phyloP scores from a whole-genome alignment of 2,329 filamentous ascomycete genomes.

The Colletotrichum truncatum region DNA sequence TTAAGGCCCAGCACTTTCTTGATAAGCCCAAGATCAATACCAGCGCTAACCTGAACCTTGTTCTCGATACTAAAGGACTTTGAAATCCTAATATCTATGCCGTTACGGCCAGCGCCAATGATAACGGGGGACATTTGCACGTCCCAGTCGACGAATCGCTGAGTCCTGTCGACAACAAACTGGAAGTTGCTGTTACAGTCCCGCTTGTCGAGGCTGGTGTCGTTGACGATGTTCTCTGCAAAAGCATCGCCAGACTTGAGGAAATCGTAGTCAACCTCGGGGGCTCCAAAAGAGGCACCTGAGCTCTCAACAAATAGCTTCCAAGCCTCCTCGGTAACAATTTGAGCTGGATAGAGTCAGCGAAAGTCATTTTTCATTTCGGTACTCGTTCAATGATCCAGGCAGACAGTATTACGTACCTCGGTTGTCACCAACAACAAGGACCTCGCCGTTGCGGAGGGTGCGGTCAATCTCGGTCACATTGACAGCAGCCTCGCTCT shows the following conservation, averaged over 20 bases:
- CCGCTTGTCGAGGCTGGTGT: conserved; percentile 7
- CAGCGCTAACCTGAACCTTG: not conserved
- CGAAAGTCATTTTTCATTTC: not conserved
- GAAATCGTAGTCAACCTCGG: not conserved
- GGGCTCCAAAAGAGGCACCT: not conserved
- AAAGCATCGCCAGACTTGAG: conserved; percentile 3
- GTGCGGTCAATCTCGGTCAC: not conserved
- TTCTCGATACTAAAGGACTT: conserved; percentile 17
- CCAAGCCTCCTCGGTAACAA: not conserved
- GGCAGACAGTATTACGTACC: not conserved
- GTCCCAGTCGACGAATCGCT: conserved; percentile 30
- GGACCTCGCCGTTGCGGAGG: conserved; percentile 7
- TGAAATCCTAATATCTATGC: conserved; percentile 22
- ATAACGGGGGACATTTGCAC: conserved; percentile 28
- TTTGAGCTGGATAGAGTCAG: not conserved
- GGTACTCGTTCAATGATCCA: not conserved
- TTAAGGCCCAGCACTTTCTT: conserved; percentile 4
- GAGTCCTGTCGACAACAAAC: conserved; percentile 1
- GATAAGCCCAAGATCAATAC: conserved; percentile 2
- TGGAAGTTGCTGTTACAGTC: conserved; percentile 13
- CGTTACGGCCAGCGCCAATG: conserved; percentile 14
- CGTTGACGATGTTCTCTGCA: not conserved
- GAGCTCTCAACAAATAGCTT: not conserved
- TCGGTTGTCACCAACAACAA: not conserved
- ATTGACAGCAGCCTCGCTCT: not conserved